These are phyloP conservation scores for Monilinia polystroma DNA, from an alignment of 2,329 filamentous ascomycete genomes.

Conservation along the genomic window DNA sequence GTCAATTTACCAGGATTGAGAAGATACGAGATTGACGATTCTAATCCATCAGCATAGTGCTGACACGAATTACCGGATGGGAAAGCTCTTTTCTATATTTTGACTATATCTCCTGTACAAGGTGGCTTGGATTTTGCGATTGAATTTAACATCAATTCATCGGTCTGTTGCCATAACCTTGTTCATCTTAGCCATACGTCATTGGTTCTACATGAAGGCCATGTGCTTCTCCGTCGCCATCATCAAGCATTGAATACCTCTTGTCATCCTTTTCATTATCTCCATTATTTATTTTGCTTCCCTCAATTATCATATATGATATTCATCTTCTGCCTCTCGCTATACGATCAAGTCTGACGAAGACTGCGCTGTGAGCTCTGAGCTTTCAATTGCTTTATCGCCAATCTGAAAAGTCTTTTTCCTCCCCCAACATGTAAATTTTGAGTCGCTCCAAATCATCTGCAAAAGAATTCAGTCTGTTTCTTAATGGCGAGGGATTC, in stretches of 20 bases:
- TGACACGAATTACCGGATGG: neutral
- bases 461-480: neutral
- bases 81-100: neutral
- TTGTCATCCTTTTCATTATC: neutral
- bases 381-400: neutral
- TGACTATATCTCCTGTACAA: neutral
- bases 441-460: neutral
- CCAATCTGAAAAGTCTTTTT: neutral
- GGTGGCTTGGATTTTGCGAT: neutral
- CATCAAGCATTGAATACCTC: neutral
- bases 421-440: no score
- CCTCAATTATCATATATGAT: neutral
- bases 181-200: neutral
- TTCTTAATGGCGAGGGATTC: neutral
- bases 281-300: neutral
- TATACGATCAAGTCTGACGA: neutral
- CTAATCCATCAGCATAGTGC: neutral
- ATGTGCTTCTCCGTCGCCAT: slow-evolving; percentile 7
- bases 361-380: neutral
- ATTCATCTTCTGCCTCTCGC: neutral
- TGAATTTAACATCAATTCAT: neutral
- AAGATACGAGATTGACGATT: slow-evolving; percentile 3
- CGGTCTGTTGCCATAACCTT: neutral
- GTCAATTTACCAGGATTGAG: neutral
- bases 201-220: neutral